These are phyloP conservation scores for Nicotiana tomentosiformis DNA, from an alignment of 257 asterid species.

Conservation along the genomic window DNA sequence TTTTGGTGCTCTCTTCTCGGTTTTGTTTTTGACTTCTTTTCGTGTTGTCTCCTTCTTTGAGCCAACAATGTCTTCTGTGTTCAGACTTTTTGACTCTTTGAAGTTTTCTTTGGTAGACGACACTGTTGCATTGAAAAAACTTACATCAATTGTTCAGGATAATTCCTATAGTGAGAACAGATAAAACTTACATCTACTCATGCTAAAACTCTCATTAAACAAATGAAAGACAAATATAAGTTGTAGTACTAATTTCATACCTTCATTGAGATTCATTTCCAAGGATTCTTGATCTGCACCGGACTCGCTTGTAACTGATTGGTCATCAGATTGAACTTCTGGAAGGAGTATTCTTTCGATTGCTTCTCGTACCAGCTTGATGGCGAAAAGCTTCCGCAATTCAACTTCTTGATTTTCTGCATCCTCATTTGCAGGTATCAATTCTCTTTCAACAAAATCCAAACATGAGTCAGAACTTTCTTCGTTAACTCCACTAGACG, in stretches of 20 bases:
- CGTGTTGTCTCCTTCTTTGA: slow-evolving; percentile 17
- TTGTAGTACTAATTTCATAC: slow-evolving; percentile 7
- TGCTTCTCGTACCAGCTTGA: slow-evolving; percentile 90
- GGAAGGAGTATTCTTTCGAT: slow-evolving; percentile 96
- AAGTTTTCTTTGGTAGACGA: slow-evolving; percentile 12
- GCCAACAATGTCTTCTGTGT: slow-evolving; percentile 13
- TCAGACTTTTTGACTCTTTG: not conserved
- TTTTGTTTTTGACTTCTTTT: slow-evolving; percentile 20
- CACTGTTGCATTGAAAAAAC: slow-evolving; percentile 21
- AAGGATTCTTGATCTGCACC: slow-evolving; percentile 35
- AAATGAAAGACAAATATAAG: not conserved
- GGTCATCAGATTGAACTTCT: slow-evolving; percentile 79
- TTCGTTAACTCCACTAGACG: not conserved
- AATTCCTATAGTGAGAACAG: not conserved
- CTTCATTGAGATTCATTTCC: slow-evolving; percentile 36
- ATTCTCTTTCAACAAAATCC: slow-evolving; percentile 24
- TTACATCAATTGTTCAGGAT: not conserved
- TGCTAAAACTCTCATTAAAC: not conserved
- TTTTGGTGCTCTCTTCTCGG: slow-evolving; percentile 67
- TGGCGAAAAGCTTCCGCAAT: slow-evolving; percentile 57
- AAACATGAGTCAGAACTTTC: slow-evolving; percentile 10
- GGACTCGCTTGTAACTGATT: slow-evolving; percentile 49
- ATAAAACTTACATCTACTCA: not conserved
- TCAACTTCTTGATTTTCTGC: slow-evolving; percentile 53
- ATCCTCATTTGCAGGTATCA: slow-evolving; percentile 22